Percentiles rank a stretch among this genome's conserved stretches.
Conservation (phyloP, 1,139 yeast species). For the Candida sp. region DNA sequence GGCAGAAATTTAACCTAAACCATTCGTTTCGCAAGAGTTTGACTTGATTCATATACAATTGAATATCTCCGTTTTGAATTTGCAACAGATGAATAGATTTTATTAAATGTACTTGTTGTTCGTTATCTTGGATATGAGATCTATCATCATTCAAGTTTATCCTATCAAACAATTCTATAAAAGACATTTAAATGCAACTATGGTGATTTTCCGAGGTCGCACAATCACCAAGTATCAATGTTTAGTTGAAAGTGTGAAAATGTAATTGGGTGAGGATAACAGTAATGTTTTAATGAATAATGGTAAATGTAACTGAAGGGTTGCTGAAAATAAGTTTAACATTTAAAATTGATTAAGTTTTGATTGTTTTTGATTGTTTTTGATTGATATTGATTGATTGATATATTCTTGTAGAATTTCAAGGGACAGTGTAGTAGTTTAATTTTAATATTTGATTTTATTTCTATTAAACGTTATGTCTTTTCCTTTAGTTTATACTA, state of each 20-base stretch:
- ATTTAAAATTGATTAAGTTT: too few species aligned
- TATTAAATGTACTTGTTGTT: not conserved
- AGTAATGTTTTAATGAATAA: too few species aligned
- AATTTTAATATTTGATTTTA: too few species aligned
- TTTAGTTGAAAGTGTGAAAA: not conserved
- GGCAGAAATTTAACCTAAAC: not conserved
- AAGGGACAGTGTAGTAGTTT: too few species aligned
- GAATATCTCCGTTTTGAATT: not conserved
- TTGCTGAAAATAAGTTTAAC: too few species aligned
- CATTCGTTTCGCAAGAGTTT: slow-evolving; percentile 1
- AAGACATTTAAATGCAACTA: not conserved
- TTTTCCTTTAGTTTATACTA: not conserved
- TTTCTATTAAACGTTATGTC: not conserved
- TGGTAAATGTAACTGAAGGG: too few species aligned
- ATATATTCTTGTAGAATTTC: too few species aligned
- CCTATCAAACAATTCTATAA: not conserved
- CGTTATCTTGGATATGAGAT: not conserved
- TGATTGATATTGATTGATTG: too few species aligned
- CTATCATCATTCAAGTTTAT: not conserved
- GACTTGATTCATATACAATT: not conserved
- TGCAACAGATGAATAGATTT: not conserved
- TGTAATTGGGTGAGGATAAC: not conserved
- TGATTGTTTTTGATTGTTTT: too few species aligned
- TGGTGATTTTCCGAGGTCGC: not conserved
- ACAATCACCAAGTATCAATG: not conserved